A percentile compares a stretch with the other conserved stretches of the same genome.
Conservation (phyloP, 129 eudicot genomes). For the Ambrosia trifida region DNA sequence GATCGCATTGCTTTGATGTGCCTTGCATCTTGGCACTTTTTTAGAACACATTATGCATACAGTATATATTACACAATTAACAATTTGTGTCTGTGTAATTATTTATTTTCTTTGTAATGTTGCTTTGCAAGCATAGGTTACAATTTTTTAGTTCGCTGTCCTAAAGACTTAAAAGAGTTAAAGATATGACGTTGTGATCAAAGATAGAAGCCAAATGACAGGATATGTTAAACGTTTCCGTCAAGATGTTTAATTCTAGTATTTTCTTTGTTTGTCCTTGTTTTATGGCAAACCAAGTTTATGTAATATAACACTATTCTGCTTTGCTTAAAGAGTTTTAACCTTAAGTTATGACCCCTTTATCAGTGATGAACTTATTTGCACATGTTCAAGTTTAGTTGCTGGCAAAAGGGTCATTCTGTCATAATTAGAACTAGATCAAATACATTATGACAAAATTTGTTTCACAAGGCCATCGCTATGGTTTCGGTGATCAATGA, state of each 20-base stretch:
- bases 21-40: no score
- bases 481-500: neutral
- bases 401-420: neutral
- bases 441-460: neutral
- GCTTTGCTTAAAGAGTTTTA: neutral
- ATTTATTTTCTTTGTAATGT: neutral
- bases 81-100: neutral
- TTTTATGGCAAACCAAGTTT: neutral
- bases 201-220: neutral
- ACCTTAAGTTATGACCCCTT: neutral
- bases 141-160: neutral
- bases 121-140: neutral
- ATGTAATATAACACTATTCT: neutral
- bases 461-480: neutral
- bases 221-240: neutral
- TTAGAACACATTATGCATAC: no score
- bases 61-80: neutral
- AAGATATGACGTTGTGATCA: neutral
- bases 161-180: neutral
- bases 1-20: no score
- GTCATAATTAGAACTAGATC: neutral
- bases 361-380: neutral
- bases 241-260: neutral
- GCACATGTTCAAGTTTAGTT: neutral
- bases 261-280: neutral